Conservation (phyloP, 2,329 filamentous ascomycete species). For the Colletotrichum liriopes region DNA sequence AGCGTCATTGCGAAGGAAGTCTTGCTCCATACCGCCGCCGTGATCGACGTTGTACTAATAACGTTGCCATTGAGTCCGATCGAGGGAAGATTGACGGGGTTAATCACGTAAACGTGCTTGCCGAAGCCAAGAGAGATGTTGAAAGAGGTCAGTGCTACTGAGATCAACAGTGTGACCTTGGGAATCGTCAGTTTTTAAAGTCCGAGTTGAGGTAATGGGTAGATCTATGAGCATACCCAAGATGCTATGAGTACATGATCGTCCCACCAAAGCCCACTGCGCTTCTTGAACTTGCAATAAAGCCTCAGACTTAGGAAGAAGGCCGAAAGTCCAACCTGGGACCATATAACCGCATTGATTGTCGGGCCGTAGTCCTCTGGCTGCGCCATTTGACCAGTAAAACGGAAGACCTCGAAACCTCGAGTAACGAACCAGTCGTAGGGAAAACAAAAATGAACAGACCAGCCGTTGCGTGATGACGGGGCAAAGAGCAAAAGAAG, state of each 20-base stretch:
- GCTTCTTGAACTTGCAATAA: conserved; percentile 47
- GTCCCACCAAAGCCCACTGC: conserved; percentile 49
- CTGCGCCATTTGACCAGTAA: conserved; percentile 35
- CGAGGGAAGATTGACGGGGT: conserved; percentile 30
- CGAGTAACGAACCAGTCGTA: conserved; percentile 13
- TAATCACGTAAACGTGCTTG: conserved; percentile 41
- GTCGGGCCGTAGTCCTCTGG: conserved; percentile 38
- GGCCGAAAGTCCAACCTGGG: conserved; percentile 42
- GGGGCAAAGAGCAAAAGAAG: neutral
- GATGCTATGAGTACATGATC: conserved; percentile 48
- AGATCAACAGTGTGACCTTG: conserved; percentile 27
- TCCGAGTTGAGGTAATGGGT: neutral
- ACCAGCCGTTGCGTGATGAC: conserved; percentile 25
- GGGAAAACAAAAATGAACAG: neutral
- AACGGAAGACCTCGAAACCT: neutral
- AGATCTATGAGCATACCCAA: conserved; percentile 43
- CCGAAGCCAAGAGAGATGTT: conserved; percentile 42
- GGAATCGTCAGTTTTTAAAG: neutral
- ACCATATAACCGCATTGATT: conserved; percentile 44
- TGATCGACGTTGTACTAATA: conserved; percentile 51
- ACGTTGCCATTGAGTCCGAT: conserved; percentile 47
- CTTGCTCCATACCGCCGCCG: conserved; percentile 55
- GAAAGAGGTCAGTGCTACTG: conserved; percentile 10
- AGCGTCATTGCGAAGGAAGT: conserved; percentile 57
- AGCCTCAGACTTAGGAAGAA: conserved; percentile 46